A percentile compares a stretch with the other conserved stretches of the same genome.
phyloP scores from a whole-genome alignment of 345 rosid species.

The Rhodomyrtus tomentosa region DNA sequence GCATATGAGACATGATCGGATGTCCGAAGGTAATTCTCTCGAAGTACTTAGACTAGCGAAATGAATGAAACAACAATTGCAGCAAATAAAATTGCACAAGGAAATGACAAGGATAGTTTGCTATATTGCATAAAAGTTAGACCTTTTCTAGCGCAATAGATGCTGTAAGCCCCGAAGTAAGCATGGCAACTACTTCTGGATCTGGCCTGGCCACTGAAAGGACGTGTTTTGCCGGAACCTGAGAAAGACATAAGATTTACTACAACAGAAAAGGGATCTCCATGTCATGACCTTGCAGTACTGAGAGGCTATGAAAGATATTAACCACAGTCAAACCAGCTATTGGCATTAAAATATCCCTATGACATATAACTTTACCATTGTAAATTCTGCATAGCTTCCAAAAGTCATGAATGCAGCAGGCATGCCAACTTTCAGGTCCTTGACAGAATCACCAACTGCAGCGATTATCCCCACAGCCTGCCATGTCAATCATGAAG shows the following conservation, averaged over 20 bases:
- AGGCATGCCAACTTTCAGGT: slow-evolving; percentile 77
- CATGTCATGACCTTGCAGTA: not conserved
- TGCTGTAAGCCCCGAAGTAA: slow-evolving; percentile 95
- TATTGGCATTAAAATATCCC: not conserved
- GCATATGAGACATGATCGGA: slow-evolving; percentile 1
- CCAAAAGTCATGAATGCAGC: slow-evolving; percentile 93
- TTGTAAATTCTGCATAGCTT: slow-evolving; percentile 69
- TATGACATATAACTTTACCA: slow-evolving; percentile 18
- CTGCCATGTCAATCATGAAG: slow-evolving; percentile 25
- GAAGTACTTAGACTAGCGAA: not conserved
- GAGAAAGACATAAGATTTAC: not conserved
- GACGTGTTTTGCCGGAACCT: slow-evolving; percentile 70
- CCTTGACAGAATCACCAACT: slow-evolving; percentile 61
- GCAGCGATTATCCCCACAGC: slow-evolving; percentile 89
- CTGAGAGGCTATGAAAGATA: not conserved
- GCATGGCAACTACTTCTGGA: slow-evolving; percentile 98
- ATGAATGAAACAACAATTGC: not conserved
- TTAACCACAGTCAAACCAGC: not conserved
- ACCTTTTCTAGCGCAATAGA: slow-evolving; percentile 94
- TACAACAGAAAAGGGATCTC: not conserved
- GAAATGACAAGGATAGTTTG: not conserved
- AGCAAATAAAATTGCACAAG: not conserved
- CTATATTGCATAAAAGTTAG: not conserved
- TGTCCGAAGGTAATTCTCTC: not conserved
- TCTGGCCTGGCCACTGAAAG: slow-evolving; percentile 91